These are phyloP conservation scores for Lactarius akahatsu DNA, from an alignment of 768 basidiomycete species.

Conservation along the genomic window DNA sequence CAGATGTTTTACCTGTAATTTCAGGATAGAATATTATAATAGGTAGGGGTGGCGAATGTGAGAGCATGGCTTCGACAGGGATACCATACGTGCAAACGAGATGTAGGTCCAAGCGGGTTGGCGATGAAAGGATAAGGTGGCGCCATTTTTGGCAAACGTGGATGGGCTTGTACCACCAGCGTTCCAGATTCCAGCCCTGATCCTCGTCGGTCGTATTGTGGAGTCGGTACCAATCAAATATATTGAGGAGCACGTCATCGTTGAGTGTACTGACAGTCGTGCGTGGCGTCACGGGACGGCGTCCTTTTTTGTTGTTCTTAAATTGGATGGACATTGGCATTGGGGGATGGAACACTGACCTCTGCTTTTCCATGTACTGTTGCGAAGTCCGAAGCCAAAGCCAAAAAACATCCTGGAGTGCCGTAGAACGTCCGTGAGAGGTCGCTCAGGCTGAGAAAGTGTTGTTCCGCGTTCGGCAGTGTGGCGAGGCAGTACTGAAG, in stretches of 20 bases:
- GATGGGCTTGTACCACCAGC: too few relatives aligned
- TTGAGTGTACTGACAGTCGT: not conserved
- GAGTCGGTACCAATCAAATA: not conserved
- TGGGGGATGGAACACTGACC: not conserved
- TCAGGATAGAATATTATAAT: slow-evolving; percentile 1
- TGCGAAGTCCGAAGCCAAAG: not conserved
- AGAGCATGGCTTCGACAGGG: slow-evolving; percentile 4
- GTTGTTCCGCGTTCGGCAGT: not conserved
- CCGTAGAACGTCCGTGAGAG: not conserved
- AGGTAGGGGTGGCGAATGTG: slow-evolving; percentile 5
- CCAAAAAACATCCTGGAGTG: not conserved
- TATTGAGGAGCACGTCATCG: not conserved
- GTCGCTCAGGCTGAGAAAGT: not conserved
- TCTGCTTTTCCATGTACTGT: not conserved
- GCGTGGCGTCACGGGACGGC: too few relatives aligned
- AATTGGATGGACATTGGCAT: not conserved
- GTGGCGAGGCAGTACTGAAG: too few relatives aligned
- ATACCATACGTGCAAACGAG: slow-evolving; percentile 7
- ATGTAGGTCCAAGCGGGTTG: not conserved
- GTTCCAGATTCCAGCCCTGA: not conserved
- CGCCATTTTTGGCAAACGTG: not conserved
- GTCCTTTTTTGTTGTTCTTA: not conserved
- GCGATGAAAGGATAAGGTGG: not conserved
- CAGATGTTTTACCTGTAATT: too few relatives aligned
- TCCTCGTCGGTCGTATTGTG: not conserved